Base-by-base conservation (phyloP, 139 green algal species). In the Zygnema circumcarinatum region DNA sequence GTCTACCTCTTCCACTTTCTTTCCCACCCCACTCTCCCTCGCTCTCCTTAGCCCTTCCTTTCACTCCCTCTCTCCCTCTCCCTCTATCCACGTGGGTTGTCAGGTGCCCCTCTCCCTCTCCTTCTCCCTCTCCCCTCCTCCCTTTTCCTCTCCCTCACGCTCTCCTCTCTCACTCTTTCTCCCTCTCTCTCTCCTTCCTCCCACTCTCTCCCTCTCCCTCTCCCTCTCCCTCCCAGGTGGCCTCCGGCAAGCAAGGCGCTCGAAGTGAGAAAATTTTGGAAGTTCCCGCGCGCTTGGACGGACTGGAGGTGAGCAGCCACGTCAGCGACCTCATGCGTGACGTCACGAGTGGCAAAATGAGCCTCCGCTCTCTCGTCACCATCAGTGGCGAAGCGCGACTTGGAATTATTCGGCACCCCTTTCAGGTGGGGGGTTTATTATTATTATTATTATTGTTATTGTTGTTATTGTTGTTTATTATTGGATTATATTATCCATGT, bases 231-330 rank as follows among this genome's bases (percentile, higher is more conserved):
- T 25, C 54, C 33, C 75, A 83, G 75, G 75, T 83, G 75, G 39
- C 75, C 2, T 38, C 75, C n/a, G 75, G 75, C 75, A 56, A 53
- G 3, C 75, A 83, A 11, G 75, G 75, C 3, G 2, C 75, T 33
- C n/a, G 75, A 3, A 74, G 2, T 31, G 31, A 83, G 32, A 33
- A 36, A 47, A 56, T 83, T 33, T 72, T 52, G 31, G 75, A 83
- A 3, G 39, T 83, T 16, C 75, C 75, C n/a, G 33, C 36, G n/a
- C 2, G 38, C 2, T 52, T 83, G 31, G 75, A 83, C 75, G 75
- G 75, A n/a, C 32, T 83, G 75, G 31, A 83, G 32, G 53, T 83
- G 39, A 83, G 2, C 75, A 74, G 32, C 75, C 75, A 52, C 31
- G 38, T 83, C 39, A 53, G n/a, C 16, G 75, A 33, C 2, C 53